These are phyloP conservation scores for Ganoderma lingzhi DNA, from an alignment of 1,284 basidiomycete species.

Conservation along the genomic window DNA sequence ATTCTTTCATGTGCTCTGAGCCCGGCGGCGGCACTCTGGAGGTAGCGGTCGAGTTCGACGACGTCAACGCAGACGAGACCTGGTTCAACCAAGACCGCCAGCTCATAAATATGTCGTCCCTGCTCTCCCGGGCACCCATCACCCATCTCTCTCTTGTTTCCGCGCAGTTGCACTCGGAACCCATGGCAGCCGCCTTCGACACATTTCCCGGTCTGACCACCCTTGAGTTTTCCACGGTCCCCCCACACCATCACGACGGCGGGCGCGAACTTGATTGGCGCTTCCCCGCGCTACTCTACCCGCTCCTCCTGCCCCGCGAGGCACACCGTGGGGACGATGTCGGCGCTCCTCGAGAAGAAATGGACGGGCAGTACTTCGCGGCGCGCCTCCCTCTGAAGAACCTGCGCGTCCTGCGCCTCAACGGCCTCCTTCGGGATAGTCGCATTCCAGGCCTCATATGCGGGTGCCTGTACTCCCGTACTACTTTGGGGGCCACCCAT, in stretches of 20 bases:
- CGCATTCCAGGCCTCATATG: background rate
- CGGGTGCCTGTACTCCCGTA: background rate
- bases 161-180: background rate
- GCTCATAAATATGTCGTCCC: background rate
- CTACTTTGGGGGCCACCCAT: background rate
- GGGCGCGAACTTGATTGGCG: background rate
- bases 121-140: background rate
- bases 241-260: background rate
- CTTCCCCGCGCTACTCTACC: background rate
- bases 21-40: background rate
- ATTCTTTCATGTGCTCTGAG: background rate
- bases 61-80: background rate
- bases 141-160: background rate
- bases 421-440: background rate
- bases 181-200: background rate
- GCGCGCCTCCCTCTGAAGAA: background rate
- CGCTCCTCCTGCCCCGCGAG: background rate
- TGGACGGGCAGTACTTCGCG: background rate
- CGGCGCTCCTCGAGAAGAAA: background rate
- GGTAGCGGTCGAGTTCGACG: background rate
- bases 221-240: background rate
- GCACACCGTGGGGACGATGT: background rate
- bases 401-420: slow-evolving; percentile 1
- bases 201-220: background rate
- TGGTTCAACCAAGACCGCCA: slow-evolving; percentile 1